Percentiles rank a stretch among this genome's conserved stretches.
These are phyloP conservation scores for Colletotrichum liriopes DNA, from an alignment of 2,329 filamentous ascomycete species.

Conservation along the genomic window DNA sequence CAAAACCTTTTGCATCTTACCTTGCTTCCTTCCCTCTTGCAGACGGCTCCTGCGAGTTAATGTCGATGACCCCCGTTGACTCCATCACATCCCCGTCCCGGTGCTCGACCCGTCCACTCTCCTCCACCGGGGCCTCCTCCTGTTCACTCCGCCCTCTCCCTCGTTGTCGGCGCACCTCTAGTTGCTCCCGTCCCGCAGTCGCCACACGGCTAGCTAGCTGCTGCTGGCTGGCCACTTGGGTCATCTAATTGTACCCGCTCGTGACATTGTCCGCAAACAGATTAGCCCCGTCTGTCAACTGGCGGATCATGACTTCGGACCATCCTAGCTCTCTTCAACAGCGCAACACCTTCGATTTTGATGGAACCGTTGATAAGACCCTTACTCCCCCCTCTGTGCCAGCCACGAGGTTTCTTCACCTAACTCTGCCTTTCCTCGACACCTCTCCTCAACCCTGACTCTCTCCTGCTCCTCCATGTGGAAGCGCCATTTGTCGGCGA, in stretches of 20 bases:
- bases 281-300: conserved; percentile 44
- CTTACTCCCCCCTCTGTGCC: conserved; percentile 29
- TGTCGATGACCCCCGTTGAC: conserved; percentile 32
- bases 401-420: conserved; percentile 1
- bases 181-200: conserved; percentile 36
- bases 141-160: conserved; percentile 19
- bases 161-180: conserved; percentile 21
- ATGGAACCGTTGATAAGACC: conserved; percentile 43
- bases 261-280: conserved; percentile 46
- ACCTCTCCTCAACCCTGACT: conserved; percentile 26
- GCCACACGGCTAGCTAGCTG: conserved; percentile 33
- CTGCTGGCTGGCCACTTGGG: conserved; percentile 39
- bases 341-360: conserved; percentile 27
- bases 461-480: conserved; percentile 39
- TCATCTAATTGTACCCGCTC: conserved; percentile 41
- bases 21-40: conserved; percentile 34
- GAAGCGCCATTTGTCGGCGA: conserved; percentile 43
- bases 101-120: conserved; percentile 26
- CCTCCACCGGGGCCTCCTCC: conserved; percentile 22
- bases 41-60: conserved; percentile 35
- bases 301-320: conserved; percentile 44
- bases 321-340: conserved; percentile 40
- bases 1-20: conserved; percentile 33
- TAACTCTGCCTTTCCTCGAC: conserved; percentile 17
- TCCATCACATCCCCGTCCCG: conserved; percentile 33